A percentile compares a stretch with the other conserved stretches of the same genome.
phyloP scores from a whole-genome alignment of 2,329 filamentous ascomycete genomes.

The Hypoxylon rubiginosum region DNA sequence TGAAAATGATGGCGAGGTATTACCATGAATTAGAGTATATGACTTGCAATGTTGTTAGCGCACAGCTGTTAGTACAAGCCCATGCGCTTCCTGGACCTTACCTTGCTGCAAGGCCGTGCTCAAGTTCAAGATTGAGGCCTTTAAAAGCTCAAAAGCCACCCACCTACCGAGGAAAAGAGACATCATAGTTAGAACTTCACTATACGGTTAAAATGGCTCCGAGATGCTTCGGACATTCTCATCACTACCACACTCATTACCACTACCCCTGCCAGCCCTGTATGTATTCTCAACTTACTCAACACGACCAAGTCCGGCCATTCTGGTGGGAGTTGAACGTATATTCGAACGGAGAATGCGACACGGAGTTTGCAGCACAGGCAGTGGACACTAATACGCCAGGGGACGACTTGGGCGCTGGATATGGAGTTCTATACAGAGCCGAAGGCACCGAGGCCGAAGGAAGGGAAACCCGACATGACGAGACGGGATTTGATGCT shows the following conservation, averaged over 20 bases:
- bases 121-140: background rate
- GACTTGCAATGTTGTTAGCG: background rate
- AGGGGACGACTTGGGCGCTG: background rate
- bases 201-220: background rate
- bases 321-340: background rate
- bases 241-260: background rate
- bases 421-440: background rate
- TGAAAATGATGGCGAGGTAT: background rate
- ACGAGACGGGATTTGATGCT: background rate
- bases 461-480: background rate
- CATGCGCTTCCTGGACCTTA: background rate
- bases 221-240: background rate
- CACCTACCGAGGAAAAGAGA: background rate
- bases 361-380: background rate
- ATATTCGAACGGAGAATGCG: background rate
- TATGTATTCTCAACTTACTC: background rate
- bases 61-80: background rate
- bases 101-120: background rate
- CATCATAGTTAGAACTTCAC: background rate
- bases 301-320: background rate
- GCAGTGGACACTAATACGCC: background rate
- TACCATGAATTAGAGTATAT: background rate
- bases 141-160: background rate
- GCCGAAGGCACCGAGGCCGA: too few species aligned
- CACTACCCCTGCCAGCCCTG: background rate